Evolutionary conservation across 1,139 yeast genomes (phyloP), one percentile per base, ranked within the genome.

Genomic region (Diutina neorugosa): DNA sequence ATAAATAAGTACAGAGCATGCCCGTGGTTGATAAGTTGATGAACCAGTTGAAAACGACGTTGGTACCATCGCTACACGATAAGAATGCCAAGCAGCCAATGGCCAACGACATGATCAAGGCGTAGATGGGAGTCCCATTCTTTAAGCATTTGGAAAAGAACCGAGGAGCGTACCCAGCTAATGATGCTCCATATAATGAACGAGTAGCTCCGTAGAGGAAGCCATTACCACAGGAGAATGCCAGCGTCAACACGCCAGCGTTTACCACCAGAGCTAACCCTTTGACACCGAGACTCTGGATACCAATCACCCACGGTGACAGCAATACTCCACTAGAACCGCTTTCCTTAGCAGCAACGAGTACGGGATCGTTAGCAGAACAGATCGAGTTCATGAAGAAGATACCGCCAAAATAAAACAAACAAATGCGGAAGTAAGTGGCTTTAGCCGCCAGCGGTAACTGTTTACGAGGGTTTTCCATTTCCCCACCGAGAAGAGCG

Each of bases 1-100:
- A 69, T 12, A 75, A 68, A 71, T 81, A 80, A 16, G 80, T 72
- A 56, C 78, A 65, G 59, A 80, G 73, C 51, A 79, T 68, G 11
- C 82, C 80, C 25, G 81, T 78, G 19, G 84, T 80, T 51, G 71
- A 63, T 59, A 70, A 66, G 58, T 69, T 69, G 56, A 69, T 62
- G 53, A 70, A 69, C 74, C 74, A 70, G 57, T 65, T 65, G 60
- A 70, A 69, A 2, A 69, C 74, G n/a, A 57, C 57, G 42, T 62
- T 64, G 14, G 73, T 63, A 4, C 69, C 58, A 41, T 61, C 57
- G 19, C 61, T 57, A 9, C 67, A 60, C 58, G 68, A 66, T 59
- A 70, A 66, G 57, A 59, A 70, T 5, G 51, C 44, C 56, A 70
- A 62, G 55, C 68, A 64, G 1, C 65, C 57, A 20, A 69, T 53